phyloP scores from a whole-genome alignment of 331 rosid genomes.

The Malus hybrid region DNA sequence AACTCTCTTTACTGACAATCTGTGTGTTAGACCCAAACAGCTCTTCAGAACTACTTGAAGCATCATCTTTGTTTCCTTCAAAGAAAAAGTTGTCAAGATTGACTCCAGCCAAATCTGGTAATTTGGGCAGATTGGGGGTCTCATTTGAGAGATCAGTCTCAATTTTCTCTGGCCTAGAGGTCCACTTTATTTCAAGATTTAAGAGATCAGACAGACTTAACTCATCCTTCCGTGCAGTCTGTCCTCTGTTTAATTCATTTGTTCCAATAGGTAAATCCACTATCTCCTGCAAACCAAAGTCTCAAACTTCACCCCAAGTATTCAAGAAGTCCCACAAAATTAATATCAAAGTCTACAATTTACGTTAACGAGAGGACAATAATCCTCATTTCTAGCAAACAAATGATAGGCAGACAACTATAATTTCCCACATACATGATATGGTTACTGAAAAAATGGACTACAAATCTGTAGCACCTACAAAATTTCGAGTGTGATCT shows the following conservation, averaged over 20 bases:
- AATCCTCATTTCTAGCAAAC: not conserved
- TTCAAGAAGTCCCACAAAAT: not conserved
- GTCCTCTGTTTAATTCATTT: constrained; percentile 42
- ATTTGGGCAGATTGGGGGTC: constrained; percentile 27
- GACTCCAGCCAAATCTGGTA: constrained; percentile 47
- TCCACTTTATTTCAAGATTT: constrained; percentile 72
- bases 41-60: constrained; percentile 25
- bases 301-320: constrained; percentile 3
- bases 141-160: constrained; percentile 17
- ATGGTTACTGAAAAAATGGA: not conserved
- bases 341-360: not conserved
- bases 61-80: constrained; percentile 25
- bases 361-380: not conserved
- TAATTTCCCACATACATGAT: not conserved
- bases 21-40: constrained; percentile 11
- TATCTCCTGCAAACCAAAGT: constrained; percentile 54
- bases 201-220: constrained; percentile 56
- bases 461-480: not conserved
- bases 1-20: constrained; percentile 10
- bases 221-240: constrained; percentile 40
- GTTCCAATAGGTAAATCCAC: constrained; percentile 33
- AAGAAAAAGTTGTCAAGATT: constrained; percentile 46
- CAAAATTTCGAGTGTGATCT: not conserved
- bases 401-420: not conserved
- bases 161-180: constrained; percentile 48